Evolutionary conservation across 1,139 yeast genomes (phyloP), one percentile per base, ranked within the genome.

Genomic region (Zhuliangozyma blackwelliae): DNA sequence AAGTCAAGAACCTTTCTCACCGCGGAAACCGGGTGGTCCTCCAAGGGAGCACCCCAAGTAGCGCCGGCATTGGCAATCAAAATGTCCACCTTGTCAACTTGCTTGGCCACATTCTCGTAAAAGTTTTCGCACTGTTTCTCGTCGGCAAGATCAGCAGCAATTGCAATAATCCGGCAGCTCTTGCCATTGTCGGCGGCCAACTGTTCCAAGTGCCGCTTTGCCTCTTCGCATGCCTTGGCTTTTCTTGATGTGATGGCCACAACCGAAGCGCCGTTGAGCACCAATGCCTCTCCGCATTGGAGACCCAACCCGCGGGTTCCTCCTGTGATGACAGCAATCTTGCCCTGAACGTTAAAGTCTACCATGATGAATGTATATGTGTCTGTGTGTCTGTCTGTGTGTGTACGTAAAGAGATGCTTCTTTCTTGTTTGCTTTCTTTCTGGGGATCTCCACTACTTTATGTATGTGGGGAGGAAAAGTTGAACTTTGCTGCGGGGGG

Each of bases 11-110:
- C 82, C 59, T 82, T 83, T 45, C 71, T 76, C 47, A 84, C 61
- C 1, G 87, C 89, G 4, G 61, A 44, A 31, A 78, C 78, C 1
- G 87, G 79, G 52, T 83, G 90, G 5, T 63, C 63, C 31, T 69
- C 81, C 39, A 83, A 61, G 25, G 74, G 75, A 5, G 79, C 83
- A 25, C 90, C 92, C 92, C 92, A 84, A 11, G 83, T 63, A 9
- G 90, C 89, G 34, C 94, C 94, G 10, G 92, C 92, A 50, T 84
- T 84, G 41, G 90, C 88, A 49, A 82, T 67, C 44, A 84, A 65
- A 43, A 84, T 80, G 52, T 84, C 79, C 26, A 82, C 69, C 50
- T 69, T 66, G 28, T 61, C 60, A 16, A 70, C 70, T 30, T 59
- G 61, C 40, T 61, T 58, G 28, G 59, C 44, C 23, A 78, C 75